phyloP scores from a whole-genome alignment of 2,329 filamentous ascomycete genomes.

The Stagonosporopsis tanaceti region DNA sequence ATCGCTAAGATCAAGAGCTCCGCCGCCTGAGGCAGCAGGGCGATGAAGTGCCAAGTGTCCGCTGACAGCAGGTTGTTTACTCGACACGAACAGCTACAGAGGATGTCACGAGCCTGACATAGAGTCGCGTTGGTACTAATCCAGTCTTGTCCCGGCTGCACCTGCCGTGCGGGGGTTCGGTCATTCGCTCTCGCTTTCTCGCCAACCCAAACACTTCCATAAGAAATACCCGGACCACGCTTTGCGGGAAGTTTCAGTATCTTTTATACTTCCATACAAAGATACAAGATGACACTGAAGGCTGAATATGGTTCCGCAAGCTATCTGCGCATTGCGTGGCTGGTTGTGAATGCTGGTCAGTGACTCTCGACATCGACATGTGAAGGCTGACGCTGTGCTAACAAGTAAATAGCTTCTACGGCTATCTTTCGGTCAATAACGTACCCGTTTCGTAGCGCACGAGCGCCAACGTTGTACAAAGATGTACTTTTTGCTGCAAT shows the following conservation, averaged over 20 bases:
- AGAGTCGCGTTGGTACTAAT: no score
- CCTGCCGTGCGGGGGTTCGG: not conserved
- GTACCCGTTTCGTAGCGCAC: conserved; percentile 27
- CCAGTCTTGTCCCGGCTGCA: not conserved
- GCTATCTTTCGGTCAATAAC: conserved; percentile 23
- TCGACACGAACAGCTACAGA: no score
- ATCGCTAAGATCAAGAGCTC: no score
- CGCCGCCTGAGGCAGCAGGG: no score
- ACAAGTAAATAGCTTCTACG: conserved; percentile 16
- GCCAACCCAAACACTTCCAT: not conserved
- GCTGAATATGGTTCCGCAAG: conserved; percentile 31
- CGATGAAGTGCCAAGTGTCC: no score
- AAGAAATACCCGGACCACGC: not conserved
- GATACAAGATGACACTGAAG: not conserved
- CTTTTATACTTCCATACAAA: not conserved
- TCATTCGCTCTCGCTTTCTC: not conserved
- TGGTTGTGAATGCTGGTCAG: conserved; percentile 6
- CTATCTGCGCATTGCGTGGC: conserved; percentile 32
- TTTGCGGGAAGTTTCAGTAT: no score
- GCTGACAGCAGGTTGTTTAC: no score
- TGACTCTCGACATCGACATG: not conserved
- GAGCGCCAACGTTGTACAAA: conserved; percentile 21
- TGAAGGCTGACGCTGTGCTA: not conserved
- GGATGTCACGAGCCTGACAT: no score
- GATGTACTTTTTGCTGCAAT: conserved; percentile 30